A percentile compares a stretch with the other conserved stretches of the same genome.
Conservation (phyloP, 176 grass and related monocot genomes). For the Oryza brachyantha region DNA sequence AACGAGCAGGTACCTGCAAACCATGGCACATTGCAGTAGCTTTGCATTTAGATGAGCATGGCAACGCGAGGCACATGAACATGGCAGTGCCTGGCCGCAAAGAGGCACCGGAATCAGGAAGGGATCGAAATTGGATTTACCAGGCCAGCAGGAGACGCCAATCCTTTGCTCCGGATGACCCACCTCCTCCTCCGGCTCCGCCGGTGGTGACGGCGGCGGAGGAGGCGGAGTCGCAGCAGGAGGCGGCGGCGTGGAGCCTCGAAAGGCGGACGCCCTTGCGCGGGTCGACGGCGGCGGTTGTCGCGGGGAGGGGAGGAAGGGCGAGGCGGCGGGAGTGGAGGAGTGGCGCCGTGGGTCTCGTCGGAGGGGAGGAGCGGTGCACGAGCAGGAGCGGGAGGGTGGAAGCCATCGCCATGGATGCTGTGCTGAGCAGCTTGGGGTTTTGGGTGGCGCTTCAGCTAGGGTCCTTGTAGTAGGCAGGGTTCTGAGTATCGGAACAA, state of each 20-base stretch:
- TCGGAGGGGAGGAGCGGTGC: neutral
- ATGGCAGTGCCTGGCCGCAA: neutral
- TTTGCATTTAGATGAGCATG: neutral
- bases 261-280: neutral
- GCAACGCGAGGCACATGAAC: neutral
- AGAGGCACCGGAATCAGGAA: neutral
- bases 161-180: neutral
- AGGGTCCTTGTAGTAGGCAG: too few relatives aligned
- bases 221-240: neutral
- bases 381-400: constrained; percentile 26
- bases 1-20: constrained; percentile 48
- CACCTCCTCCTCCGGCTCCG: neutral
- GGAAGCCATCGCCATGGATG: constrained; percentile 37
- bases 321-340: neutral
- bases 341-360: neutral
- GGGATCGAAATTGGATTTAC: neutral
- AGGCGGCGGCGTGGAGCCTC: neutral
- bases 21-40: neutral
- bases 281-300: neutral
- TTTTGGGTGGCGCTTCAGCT: neutral
- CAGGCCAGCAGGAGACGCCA: constrained; percentile 18
- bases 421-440: neutral
- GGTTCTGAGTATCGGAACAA: too few relatives aligned
- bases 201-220: neutral
- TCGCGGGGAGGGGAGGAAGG: neutral